Evolutionary conservation across 2,329 filamentous ascomycete genomes (phyloP), one percentile per base, ranked within the genome.

Genomic region (Sporothrix sp.): DNA sequence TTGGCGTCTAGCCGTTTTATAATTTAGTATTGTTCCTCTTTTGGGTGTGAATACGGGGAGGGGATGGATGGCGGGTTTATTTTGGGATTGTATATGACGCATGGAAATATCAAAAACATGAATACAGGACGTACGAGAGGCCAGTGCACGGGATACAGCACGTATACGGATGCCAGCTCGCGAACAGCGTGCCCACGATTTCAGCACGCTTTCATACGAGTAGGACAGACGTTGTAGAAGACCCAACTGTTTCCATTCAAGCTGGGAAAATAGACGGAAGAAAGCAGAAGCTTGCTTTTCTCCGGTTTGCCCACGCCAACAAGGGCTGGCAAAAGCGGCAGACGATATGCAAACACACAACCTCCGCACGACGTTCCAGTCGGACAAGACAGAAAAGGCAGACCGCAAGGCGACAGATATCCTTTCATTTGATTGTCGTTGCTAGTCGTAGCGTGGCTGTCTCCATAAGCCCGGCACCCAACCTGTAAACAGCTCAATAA

Each of bases 381-480:
- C 18, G n/a, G 38, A n/a, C n/a, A 32, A 35, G 27, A 27, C 25
- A 11, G 21, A 38, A 11, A 38, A 38, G 40, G 27, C 30, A 45
- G n/a, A n/a, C n/a, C n/a, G n/a, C n/a, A n/a, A n/a, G n/a, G n/a
- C n/a, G n/a, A n/a, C n/a, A n/a, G n/a, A n/a, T n/a, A n/a, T 18
- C 13, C 18, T 40, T 48, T 37, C 36, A 48, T 40, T 48, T 48
- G 35, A 21, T 40, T 33, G 37, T 48, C 36, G 36, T 48, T 40
- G 33, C 46, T 39, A 40, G 46, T 48, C 46, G 36, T 48, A 23
- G 18, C 18, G 23, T 11, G 20, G 25, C 28, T 21, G 16, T 39
- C 25, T 39, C 36, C 35, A 39, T n/a, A 23, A 6, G 20, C 45
- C 27, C 36, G 23, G 21, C 45, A 25, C 25, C 25, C 36, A 14